Evolutionary conservation across 108 stramenopile species (phyloP), one percentile per base, ranked within the genome.

Genomic region (Skeletonema marinoi): DNA sequence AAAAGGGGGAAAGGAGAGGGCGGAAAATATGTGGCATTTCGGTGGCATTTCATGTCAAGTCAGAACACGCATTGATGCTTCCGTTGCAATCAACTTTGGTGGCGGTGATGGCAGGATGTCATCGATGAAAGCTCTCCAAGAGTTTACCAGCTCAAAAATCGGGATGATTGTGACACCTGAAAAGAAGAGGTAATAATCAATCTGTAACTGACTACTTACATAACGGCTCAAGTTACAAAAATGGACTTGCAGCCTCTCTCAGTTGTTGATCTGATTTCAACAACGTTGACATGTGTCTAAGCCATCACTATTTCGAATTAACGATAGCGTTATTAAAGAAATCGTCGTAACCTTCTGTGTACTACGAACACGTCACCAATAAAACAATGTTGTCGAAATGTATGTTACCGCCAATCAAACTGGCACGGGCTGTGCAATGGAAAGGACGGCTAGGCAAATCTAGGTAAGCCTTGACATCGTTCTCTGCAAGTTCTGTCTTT

Each of bases 391-490:
- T 76, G 61, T 61, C 68, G 25, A 63, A 69, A 31, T 77, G 75
- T 35, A 77, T 77, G 75, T 4, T 63, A 7, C 54, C 68, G 29
- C 75, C 75, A 48, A 29, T 50, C 17, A 69, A 68, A 30, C 48
- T 77, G 16, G 75, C 75, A 16, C 46, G 75, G 33, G 36, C 50
- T 11, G 33, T 77, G 62, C 60, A 61, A 68, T 77, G 75, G 75
- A 60, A 44, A 38, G 75, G 75, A 1, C 41, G 60, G 17, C 63
- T 68, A 14, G 75, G 75, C 42, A 77, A 77, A 62, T 42, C 75
- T 38, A 62, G 75, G 75, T 77, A 51, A 62, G 68, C 36, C 9
- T n/a, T 61, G 38, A 39, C 10, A 60, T 42, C n/a, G 3, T 41
- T 33, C 35, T 42, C n/a, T 46, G 14, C 50, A 10, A 8, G 3